phyloP scores from a whole-genome alignment of 2,329 filamentous ascomycete genomes.

The Epichloe scottii region DNA sequence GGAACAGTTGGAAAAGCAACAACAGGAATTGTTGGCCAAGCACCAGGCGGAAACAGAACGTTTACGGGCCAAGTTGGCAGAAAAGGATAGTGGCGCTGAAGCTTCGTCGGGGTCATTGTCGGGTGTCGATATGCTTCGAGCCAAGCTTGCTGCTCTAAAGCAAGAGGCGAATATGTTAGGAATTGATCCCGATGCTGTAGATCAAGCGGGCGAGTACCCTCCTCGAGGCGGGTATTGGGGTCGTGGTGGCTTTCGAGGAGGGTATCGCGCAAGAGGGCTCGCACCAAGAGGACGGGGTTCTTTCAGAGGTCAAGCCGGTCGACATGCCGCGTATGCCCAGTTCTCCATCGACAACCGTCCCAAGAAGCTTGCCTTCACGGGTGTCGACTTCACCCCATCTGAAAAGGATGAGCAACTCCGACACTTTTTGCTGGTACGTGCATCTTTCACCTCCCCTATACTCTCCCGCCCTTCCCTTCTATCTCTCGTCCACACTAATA shows the following conservation, averaged over 20 bases:
- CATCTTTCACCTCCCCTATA: too few species aligned
- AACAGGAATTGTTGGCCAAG: conserved; percentile 46
- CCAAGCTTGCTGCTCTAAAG: conserved; percentile 60
- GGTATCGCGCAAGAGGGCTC: conserved; percentile 20
- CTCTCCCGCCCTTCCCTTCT: not conserved
- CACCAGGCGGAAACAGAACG: conserved; percentile 56
- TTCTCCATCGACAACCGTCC: conserved; percentile 68
- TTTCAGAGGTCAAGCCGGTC: conserved; percentile 30
- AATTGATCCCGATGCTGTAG: conserved; percentile 43
- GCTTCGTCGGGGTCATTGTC: conserved; percentile 24
- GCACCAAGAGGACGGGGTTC: conserved; percentile 27
- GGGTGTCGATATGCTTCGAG: conserved; percentile 53
- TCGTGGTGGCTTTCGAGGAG: conserved; percentile 22
- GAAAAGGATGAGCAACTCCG: conserved; percentile 57
- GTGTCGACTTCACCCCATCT: conserved; percentile 48
- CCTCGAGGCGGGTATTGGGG: conserved; percentile 27
- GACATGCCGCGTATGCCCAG: conserved; percentile 43
- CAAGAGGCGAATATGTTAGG: conserved; percentile 59
- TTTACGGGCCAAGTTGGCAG: conserved; percentile 41
- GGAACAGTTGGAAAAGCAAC: conserved; percentile 52
- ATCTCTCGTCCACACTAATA: not conserved
- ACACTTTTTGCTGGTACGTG: conserved; percentile 55
- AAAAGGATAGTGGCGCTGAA: conserved; percentile 17
- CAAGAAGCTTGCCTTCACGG: conserved; percentile 51
- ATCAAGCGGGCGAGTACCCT: conserved; percentile 26